phyloP scores from a whole-genome alignment of 2,329 filamentous ascomycete genomes.

The Emmonsiellopsis sp. region DNA sequence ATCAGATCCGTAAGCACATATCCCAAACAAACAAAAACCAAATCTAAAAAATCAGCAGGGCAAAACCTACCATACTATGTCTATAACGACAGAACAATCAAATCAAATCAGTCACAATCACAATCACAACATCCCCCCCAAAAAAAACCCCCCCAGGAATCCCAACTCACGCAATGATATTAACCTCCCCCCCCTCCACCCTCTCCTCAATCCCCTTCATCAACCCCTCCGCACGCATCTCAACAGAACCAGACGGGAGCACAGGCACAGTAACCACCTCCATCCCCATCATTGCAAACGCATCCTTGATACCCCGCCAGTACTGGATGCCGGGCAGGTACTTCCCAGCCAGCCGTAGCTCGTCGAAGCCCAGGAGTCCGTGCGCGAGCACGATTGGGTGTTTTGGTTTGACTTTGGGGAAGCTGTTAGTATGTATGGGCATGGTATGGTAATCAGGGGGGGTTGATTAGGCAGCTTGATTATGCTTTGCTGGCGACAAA shows the following conservation, averaged over 20 bases:
- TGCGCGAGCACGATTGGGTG: conserved; percentile 55
- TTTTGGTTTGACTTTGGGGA: conserved; percentile 34
- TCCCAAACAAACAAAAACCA: not conserved
- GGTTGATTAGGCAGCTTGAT: not conserved
- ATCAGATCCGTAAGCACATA: not conserved
- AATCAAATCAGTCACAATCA: not conserved
- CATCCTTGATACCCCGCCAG: conserved; percentile 56
- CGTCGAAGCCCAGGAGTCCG: conserved; percentile 58
- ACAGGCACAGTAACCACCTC: conserved; percentile 55
- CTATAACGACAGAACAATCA: conserved; percentile 17
- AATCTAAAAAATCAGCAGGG: not conserved
- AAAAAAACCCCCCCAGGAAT: not conserved
- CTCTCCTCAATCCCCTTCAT: conserved; percentile 44
- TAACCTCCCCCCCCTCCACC: conserved; percentile 50
- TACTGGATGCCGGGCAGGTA: conserved; percentile 52
- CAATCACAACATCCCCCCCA: not conserved
- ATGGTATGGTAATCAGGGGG: conserved; percentile 32
- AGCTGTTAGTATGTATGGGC: not conserved
- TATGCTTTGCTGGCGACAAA: not conserved
- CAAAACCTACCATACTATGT: conserved; percentile 39
- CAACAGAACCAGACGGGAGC: conserved; percentile 51
- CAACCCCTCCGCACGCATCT: conserved; percentile 47
- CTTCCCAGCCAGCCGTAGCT: conserved; percentile 46
- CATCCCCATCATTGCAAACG: conserved; percentile 46
- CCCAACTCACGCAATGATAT: conserved; percentile 50